Base-by-base conservation (phyloP, 208 protist species). In the Crithidia fasciculata region DNA sequence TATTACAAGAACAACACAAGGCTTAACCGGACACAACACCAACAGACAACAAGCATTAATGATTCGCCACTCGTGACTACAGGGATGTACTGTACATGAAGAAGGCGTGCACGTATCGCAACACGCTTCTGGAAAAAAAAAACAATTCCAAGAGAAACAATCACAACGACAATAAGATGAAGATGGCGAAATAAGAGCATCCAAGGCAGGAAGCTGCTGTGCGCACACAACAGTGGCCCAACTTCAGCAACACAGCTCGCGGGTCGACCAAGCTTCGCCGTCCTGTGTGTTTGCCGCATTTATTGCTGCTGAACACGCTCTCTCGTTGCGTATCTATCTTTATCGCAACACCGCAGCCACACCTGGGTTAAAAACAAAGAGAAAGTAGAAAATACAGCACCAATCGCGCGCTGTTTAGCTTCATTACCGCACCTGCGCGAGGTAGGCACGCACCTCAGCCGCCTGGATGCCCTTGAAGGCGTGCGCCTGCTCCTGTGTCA, bases 401-500 rank as follows among this genome's bases (percentile, higher is more conserved):
- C 45, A 49, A 8, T 13, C 12, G 7, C 45, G 12, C 45, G 9
- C 45, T 49, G 8, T 64, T 64, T 28, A 50, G 43, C 9, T 45
- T 40, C 13, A 52, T 62, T 69, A 72, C 37, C 44, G 56, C 36
- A 63, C 36, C 12, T 10, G 52, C 18, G 41, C 50, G 39, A 78
- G 66, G 74, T 78, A 78, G 59, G 16, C 44, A 10, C 74, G 66
- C 36, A 78, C 54, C 16, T 78, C 74, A 3, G 58, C 74, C 4
- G 74, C 74, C 40, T 68, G 66, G 2, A 72, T 56, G 47, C 64
- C 53, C 67, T 63, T 58, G 44, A 78, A 78, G 56, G 37, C 41
- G 41, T 62, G 49, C 40, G 53, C 55, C 57, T 80, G 75, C 19
- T 81, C 69, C 37, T 78, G 77, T n/a, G 41, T 36, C n/a, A 78